Evolutionary conservation across 176 grass and related monocot species (phyloP).

Genomic region (Triticum urartu): DNA sequence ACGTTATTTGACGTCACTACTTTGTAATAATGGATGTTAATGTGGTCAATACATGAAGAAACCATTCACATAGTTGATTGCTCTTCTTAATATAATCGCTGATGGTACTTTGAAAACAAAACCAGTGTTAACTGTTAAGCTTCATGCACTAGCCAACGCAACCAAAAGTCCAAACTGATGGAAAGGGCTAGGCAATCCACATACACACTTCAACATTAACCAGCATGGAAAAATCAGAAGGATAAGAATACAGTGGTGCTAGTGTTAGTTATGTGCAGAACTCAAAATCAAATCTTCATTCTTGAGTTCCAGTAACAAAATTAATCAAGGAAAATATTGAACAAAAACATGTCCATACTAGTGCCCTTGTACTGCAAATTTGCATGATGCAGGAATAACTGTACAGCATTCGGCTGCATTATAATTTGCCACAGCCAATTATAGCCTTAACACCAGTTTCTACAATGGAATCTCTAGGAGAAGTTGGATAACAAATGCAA

Average conservation of each 20-base stretch:
- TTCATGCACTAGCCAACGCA: too few relatives aligned
- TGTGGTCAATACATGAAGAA: conserved; percentile 21
- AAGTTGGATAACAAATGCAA: conserved; percentile 9
- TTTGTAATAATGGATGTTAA: neutral
- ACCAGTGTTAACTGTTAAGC: neutral
- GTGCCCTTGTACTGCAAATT: conserved; percentile 1
- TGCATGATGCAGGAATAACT: neutral
- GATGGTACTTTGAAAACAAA: neutral
- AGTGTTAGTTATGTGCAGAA: neutral
- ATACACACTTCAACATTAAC: too few relatives aligned
- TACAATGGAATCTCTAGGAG: neutral
- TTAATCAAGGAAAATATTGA: neutral
- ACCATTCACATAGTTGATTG: neutral
- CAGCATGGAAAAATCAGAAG: neutral
- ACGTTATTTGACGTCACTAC: neutral
- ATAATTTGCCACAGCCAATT: neutral
- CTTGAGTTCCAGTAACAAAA: neutral
- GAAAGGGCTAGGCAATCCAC: too few relatives aligned
- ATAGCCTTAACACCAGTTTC: neutral
- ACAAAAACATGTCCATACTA: neutral
- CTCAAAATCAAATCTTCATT: neutral
- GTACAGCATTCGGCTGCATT: neutral
- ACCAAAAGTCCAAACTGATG: too few relatives aligned
- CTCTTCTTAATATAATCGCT: neutral
- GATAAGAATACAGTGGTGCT: conserved; percentile 1